Evolutionary conservation across 2,329 filamentous ascomycete species (phyloP).

Genomic region (Magnaporthiopsis rhizophila): DNA sequence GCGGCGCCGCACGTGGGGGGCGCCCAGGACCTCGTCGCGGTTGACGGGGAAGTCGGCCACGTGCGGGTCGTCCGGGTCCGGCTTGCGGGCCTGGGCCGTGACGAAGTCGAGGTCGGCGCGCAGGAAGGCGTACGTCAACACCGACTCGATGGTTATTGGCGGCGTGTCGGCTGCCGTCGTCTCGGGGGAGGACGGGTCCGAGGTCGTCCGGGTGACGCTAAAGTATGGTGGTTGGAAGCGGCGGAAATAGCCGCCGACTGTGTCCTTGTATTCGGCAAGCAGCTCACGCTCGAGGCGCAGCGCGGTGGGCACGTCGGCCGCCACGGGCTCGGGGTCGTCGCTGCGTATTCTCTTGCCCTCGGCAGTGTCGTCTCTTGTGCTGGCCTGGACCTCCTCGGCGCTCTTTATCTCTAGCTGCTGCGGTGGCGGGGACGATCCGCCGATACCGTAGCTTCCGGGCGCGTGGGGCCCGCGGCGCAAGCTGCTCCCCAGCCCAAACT

Average conservation of each 20-base stretch:
- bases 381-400: conserved; percentile 33
- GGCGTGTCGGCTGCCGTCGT: background rate
- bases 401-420: conserved; percentile 39
- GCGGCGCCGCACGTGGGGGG: conserved; percentile 27
- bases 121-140: conserved; percentile 87
- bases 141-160: conserved; percentile 58
- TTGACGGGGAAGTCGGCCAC: conserved; percentile 73
- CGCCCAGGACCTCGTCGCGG: conserved; percentile 72
- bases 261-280: conserved; percentile 68
- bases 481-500: conserved; percentile 73
- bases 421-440: background rate
- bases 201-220: conserved; percentile 23
- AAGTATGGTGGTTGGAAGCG: conserved; percentile 83
- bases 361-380: conserved; percentile 27
- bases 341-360: conserved; percentile 27
- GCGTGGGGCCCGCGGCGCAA: conserved; percentile 38
- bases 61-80: conserved; percentile 62
- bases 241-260: conserved; percentile 89
- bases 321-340: conserved; percentile 35
- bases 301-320: conserved; percentile 49
- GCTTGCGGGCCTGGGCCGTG: conserved; percentile 75
- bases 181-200: background rate
- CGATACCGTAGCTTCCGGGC: conserved; percentile 7
- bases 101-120: conserved; percentile 94
- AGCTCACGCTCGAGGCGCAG: conserved; percentile 62